Evolutionary conservation across 129 eudicot genomes (phyloP).

Genomic region (Flaveria ramosissima): DNA sequence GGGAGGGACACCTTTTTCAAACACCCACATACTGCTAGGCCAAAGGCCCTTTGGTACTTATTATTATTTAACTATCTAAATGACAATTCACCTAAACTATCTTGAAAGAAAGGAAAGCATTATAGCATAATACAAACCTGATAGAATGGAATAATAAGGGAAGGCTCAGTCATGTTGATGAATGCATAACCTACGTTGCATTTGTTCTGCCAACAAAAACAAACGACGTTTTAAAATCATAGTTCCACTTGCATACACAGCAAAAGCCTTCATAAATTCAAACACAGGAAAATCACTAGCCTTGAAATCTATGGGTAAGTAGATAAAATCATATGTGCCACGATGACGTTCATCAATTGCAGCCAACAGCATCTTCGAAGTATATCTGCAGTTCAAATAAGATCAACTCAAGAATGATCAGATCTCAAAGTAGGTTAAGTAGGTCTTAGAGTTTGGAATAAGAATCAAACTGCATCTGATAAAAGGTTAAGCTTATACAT

Average conservation of each 20-base stretch:
- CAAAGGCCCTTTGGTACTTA: too few relatives aligned
- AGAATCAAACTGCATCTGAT: neutral
- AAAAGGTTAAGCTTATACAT: slow-evolving; percentile 34
- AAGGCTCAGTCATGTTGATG: slow-evolving; percentile 93
- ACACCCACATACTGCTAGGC: too few relatives aligned
- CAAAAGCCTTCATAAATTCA: slow-evolving; percentile 12
- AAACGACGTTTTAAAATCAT: slow-evolving; percentile 9
- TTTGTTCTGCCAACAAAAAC: slow-evolving; percentile 73
- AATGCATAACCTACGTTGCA: slow-evolving; percentile 99
- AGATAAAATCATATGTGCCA: slow-evolving; percentile 93
- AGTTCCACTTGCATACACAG: slow-evolving; percentile 11
- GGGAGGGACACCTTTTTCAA: too few relatives aligned
- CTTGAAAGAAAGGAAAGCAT: neutral
- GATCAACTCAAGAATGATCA: neutral
- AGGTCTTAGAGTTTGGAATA: too few relatives aligned
- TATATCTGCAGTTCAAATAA: slow-evolving; percentile 54
- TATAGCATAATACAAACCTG: slow-evolving; percentile 45
- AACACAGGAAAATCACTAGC: slow-evolving; percentile 46
- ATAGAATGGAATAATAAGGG: slow-evolving; percentile 75
- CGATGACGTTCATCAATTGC: slow-evolving; percentile 95
- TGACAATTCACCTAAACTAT: neutral
- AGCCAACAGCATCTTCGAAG: slow-evolving; percentile 96
- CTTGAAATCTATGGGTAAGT: slow-evolving; percentile 96
- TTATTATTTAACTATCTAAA: too few relatives aligned
- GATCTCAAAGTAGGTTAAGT: neutral